Evolutionary conservation across 768 basidiomycete genomes (phyloP), one percentile per base, ranked within the genome.

Genomic region (Amanita fuliginea): DNA sequence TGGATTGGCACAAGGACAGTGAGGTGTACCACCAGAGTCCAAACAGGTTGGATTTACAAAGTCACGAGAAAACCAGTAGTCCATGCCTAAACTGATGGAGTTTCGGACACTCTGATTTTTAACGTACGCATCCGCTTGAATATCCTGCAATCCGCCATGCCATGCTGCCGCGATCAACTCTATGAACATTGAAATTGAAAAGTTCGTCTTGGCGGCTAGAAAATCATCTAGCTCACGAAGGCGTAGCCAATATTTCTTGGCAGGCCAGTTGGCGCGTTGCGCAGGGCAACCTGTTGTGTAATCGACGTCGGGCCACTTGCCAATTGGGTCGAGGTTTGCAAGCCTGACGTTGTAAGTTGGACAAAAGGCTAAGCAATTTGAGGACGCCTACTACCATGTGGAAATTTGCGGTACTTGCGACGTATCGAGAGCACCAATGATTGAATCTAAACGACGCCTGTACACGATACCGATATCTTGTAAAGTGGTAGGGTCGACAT

Each of bases 211-310:
- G 32, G 14, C 14, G 5, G 11, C 3, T 39, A n/a, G n/a, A n/a
- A n/a, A n/a, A n/a, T n/a, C n/a, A n/a, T n/a, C n/a, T n/a, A n/a
- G n/a, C n/a, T 36, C 62, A 60, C 77, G 78, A 83, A 26, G 26
- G 26, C 26, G 26, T 26, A 26, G 26, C 26, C 26, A 26, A 54
- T 84, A 81, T 1, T 54, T 60, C 59, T 77, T 69, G 10, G 81
- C 81, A 7, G 81, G 81, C 83, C 83, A 85, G 55, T 81, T 85
- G 4, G 81, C 82, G 81, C 82, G 69, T 48, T 72, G 72, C 5
- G 79, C 83, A 36, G 61, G 58, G 53, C 83, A 85, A 6, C 83
- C 83, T 18, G 77, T 68, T 0, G 77, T 72, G 55, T 83, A 83
- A 56, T 84, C 72, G 14, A 86, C 67, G 55, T 76, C 68, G 1